phyloP scores from a whole-genome alignment of 345 rosid genomes.

The Citrus trifoliata region DNA sequence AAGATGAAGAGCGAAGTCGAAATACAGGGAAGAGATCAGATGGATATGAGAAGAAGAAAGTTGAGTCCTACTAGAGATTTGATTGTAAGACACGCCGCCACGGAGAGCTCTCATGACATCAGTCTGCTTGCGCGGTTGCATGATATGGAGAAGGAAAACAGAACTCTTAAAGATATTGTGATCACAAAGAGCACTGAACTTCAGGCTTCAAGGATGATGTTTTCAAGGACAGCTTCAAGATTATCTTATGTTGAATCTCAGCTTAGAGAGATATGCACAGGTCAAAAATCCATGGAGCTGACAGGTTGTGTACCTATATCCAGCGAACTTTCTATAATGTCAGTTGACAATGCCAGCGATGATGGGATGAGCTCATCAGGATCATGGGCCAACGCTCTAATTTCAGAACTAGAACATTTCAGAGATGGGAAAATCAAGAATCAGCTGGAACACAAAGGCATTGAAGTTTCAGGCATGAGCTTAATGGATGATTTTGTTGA shows the following conservation, averaged over 20 bases:
- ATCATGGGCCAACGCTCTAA: slow-evolving; percentile 59
- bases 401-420: slow-evolving; percentile 48
- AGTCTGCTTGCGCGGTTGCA: slow-evolving; percentile 52
- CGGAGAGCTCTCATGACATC: slow-evolving; percentile 33
- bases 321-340: slow-evolving; percentile 23
- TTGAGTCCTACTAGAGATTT: slow-evolving; percentile 42
- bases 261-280: slow-evolving; percentile 24
- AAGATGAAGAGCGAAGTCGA: slow-evolving; percentile 51
- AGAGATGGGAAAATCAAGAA: slow-evolving; percentile 30
- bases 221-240: slow-evolving; percentile 48
- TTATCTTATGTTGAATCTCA: slow-evolving; percentile 43
- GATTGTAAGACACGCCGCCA: slow-evolving; percentile 36
- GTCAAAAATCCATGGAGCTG: slow-evolving; percentile 32
- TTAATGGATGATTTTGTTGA: slow-evolving; percentile 74
- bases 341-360: slow-evolving; percentile 41
- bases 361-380: slow-evolving; percentile 53
- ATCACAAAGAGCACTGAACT: slow-evolving; percentile 53
- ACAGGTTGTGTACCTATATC: slow-evolving; percentile 21
- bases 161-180: slow-evolving; percentile 60
- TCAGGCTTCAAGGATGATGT: slow-evolving; percentile 46
- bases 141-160: slow-evolving; percentile 71
- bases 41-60: slow-evolving; percentile 39
- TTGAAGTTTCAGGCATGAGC: slow-evolving; percentile 46
- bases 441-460: slow-evolving; percentile 24
- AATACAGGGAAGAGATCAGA: slow-evolving; percentile 33